Base-by-base conservation (phyloP, 495 filamentous ascomycete genomes). In the Monascus purpureus region DNA sequence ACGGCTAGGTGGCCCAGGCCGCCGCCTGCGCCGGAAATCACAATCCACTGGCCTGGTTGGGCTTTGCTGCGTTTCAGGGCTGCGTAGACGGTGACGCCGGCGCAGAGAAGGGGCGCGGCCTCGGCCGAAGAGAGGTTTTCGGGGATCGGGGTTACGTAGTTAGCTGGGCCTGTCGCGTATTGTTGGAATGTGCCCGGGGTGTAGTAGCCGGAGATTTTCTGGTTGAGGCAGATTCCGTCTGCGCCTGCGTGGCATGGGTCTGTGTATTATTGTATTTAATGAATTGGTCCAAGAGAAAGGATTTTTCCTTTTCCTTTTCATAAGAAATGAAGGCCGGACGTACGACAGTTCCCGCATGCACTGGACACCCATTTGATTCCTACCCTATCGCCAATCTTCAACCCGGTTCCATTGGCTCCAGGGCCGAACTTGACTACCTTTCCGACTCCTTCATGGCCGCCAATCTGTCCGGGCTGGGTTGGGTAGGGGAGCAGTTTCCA, bases 161-260 rank as follows among this genome's bases (percentile, higher is more conserved):
- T 67, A 3, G 74, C 74, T 4, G 73, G 70, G 0, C 65, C 68
- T 1, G 78, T 36, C n/a, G 68, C 66, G 43, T 80, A 83, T 49
- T 81, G 72, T 48, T 80, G 76, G 52, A 84, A 82, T 15, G 76
- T 83, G 19, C 77, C 77, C 0, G 75, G 75, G 17, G 59, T 57
- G 38, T 68, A 67, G 49, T 67, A 70, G 14, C 65, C 59, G n/a
- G 57, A 61, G 24, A 76, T 43, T 42, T 70, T 73, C 29, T 61
- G 57, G 32, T 70, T 68, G 41, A 66, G 64, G 57, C 73, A 78
- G 17, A 66, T 38, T 1, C 61, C 74, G 32, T 81, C 77, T 12
- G 57, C 42, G n/a, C 71, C 68, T 6, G 61, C 60, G 20, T 68
- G 57, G 40, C 76, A 80, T 4, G 75, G 55, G 9, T 49, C 56